Base-by-base conservation (phyloP, 176 grass and related monocot genomes). In the Oryza nivara region DNA sequence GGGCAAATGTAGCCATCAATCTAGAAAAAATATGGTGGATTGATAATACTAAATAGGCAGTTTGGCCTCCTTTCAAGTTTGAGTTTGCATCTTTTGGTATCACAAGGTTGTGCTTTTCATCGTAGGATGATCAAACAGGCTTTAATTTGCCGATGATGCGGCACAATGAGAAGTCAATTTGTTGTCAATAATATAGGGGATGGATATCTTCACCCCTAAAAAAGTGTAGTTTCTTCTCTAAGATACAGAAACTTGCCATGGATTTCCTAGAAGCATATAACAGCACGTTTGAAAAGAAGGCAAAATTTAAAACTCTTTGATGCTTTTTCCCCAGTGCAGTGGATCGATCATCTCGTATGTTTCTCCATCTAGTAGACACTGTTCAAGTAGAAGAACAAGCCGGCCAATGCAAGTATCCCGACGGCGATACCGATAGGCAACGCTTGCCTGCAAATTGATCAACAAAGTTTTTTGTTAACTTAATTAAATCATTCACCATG, bases 321-420 rank as follows among this genome's bases (percentile, higher is more conserved):
- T 67, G 36, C 34, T 56, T 76, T 76, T 49, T 43, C 5, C 28
- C 25, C 25, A 6, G 3, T 3, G 51, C 75, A 77, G 28, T n/a
- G 45, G 32, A 12, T 68, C 26, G 1, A 9, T 61, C 26, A 2
- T 48, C 11, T 41, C 0, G 40, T 56, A 9, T 44, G 0, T 35
- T 15, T 25, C 32, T 65, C 72, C 49, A 10, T 65, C 71, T 91
- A 95, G 74, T 92, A 98, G 23, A 72, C 67, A 61, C 16, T 92
- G 89, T 94, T 98, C 68, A 98, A 85, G 78, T 99, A 99, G 86
- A 91, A 91, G 84, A 88, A 98, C 4, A 95, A 28, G 28, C 88
- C 91, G 1, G 75, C 91, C 28, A 99, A 72, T 36, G 72, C 91
- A 11, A 87, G 51, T 58, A 93, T 4, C 73, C 89, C 96, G 0